Conservation (phyloP, 2,329 filamentous ascomycete genomes). For the Alternaria consortialis region DNA sequence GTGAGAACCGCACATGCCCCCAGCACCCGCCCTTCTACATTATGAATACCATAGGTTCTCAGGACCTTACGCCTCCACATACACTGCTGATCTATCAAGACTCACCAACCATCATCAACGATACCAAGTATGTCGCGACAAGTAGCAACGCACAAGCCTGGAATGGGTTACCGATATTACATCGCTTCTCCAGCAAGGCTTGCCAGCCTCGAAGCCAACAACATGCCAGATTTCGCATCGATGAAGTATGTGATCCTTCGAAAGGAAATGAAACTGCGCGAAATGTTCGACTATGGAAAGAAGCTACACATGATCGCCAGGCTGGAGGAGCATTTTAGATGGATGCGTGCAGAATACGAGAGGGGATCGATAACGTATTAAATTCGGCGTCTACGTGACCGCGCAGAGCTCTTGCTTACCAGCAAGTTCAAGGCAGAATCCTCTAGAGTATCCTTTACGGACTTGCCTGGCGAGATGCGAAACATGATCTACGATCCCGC, state of each 20-base stretch:
- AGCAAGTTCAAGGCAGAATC: not conserved
- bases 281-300: not conserved
- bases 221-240: not conserved
- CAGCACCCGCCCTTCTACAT: not conserved
- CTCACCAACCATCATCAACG: not conserved
- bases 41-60: not conserved
- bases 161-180: not conserved
- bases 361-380: no score
- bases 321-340: not conserved
- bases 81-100: fast-evolving
- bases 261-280: not conserved
- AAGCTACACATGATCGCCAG: not conserved
- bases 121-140: not conserved
- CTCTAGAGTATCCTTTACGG: not conserved
- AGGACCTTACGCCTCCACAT: not conserved
- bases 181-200: not conserved
- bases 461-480: not conserved
- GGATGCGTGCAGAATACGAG: not conserved
- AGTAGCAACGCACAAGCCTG: not conserved
- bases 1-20: not conserved
- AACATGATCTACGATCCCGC: not conserved
- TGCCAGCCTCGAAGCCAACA: not conserved
- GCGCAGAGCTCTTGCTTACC: not conserved
- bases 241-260: not conserved
- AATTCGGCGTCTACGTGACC: not conserved